Evolutionary conservation across 768 basidiomycete genomes (phyloP).

Genomic region (Russula griseocarnosa): DNA sequence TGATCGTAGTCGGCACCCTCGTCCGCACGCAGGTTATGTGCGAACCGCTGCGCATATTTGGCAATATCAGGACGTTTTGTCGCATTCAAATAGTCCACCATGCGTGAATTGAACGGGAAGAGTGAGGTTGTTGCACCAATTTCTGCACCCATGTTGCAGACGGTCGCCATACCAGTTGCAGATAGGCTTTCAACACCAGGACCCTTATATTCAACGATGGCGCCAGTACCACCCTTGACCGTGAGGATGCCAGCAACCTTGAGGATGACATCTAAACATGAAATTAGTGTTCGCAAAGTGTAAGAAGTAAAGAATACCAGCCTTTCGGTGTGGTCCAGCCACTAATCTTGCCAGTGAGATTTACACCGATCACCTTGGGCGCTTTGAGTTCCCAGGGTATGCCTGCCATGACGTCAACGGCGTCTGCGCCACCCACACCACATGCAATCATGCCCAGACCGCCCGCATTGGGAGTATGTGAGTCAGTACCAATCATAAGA

Average conservation of each 20-base stretch:
- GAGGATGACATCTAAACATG: constrained; percentile 80
- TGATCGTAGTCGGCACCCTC: constrained; percentile 90
- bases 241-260: constrained; percentile 99
- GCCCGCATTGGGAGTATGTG: constrained; percentile 98
- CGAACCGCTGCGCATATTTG: constrained; percentile 82
- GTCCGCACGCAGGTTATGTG: constrained; percentile 88
- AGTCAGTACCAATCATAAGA: constrained; percentile 99
- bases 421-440: constrained; percentile 99
- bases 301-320: constrained; percentile 34
- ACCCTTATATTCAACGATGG: constrained; percentile 96
- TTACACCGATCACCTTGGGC: constrained; percentile 98
- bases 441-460: constrained; percentile 99
- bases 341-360: constrained; percentile 87
- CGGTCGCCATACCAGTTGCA: constrained; percentile 98
- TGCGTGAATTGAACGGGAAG: constrained; percentile 97
- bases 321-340: constrained; percentile 99
- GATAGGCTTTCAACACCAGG: constrained; percentile 94
- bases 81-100: constrained; percentile 91
- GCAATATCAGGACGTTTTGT: constrained; percentile 88
- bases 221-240: constrained; percentile 98
- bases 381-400: constrained; percentile 99
- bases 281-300: constrained; percentile 17
- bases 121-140: constrained; percentile 98
- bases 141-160: constrained; percentile 99
- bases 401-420: constrained; percentile 97